Conservation (phyloP, 345 rosid species). For the Iberis pinnata region DNA sequence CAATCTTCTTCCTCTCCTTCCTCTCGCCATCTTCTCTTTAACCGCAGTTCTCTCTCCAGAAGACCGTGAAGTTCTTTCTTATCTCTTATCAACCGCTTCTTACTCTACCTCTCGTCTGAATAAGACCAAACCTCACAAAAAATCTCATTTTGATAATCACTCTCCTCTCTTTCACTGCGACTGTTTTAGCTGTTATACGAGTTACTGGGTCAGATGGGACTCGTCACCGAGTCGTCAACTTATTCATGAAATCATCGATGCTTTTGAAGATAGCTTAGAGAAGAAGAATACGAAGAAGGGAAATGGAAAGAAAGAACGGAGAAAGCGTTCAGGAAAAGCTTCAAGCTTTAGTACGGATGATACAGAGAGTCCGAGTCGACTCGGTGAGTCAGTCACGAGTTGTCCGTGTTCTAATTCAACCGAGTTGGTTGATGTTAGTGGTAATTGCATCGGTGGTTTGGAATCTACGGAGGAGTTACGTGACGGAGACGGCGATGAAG, state of each 20-base stretch:
- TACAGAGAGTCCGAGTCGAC: constrained; percentile 17
- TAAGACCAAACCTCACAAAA: constrained; percentile 15
- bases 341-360: constrained; percentile 2
- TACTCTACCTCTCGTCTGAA: constrained; percentile 20
- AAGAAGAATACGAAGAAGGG: constrained; percentile 25
- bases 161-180: constrained; percentile 55
- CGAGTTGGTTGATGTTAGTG: constrained; percentile 10
- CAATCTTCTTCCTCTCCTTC: constrained; percentile 55
- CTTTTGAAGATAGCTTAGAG: constrained; percentile 48
- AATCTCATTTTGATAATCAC: constrained; percentile 30
- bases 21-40: constrained; percentile 63
- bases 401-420: constrained; percentile 7
- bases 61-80: constrained; percentile 60
- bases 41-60: constrained; percentile 51
- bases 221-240: constrained; percentile 68
- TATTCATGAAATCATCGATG: constrained; percentile 75
- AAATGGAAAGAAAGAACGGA: constrained; percentile 32
- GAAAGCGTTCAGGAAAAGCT: constrained; percentile 29
- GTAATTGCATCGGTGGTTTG: constrained; percentile 9
- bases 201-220: constrained; percentile 86
- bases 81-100: constrained; percentile 45
- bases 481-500: constrained; percentile 15
- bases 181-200: constrained; percentile 71
- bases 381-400: constrained; percentile 18
- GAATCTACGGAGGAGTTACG: constrained; percentile 17